Percentiles rank a stretch among this genome's conserved stretches.
Conservation (phyloP, 805 yeast genomes). For the Yamadazyma paraphyllophila region DNA sequence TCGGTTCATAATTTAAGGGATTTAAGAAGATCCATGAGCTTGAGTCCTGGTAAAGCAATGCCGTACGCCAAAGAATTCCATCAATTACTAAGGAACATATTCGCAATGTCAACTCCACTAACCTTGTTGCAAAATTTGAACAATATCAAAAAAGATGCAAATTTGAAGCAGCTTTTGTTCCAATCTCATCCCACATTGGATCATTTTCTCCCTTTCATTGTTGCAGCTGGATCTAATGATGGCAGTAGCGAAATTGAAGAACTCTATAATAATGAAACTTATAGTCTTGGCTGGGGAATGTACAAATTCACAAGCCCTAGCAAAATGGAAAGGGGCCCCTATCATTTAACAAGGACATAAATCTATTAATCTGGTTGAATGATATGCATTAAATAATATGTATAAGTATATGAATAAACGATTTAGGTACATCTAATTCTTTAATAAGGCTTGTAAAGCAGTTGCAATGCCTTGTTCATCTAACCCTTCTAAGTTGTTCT, state of each 20-base stretch:
- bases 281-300: constrained; percentile 69
- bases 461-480: constrained; percentile 44
- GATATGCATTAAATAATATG: constrained; percentile 1
- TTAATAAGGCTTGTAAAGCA: constrained; percentile 40
- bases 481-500: constrained; percentile 48
- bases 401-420: not conserved
- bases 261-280: constrained; percentile 42
- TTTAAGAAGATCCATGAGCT: constrained; percentile 26
- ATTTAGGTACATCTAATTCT: constrained; percentile 18
- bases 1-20: constrained; percentile 74
- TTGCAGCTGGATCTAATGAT: constrained; percentile 55
- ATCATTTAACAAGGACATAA: not conserved
- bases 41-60: constrained; percentile 17
- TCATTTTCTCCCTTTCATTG: constrained; percentile 67
- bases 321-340: not conserved
- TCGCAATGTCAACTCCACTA: constrained; percentile 12
- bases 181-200: constrained; percentile 76
- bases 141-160: constrained; percentile 14
- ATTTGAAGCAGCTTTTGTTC: constrained; percentile 32
- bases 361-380: not conserved
- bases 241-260: constrained; percentile 41
- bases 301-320: constrained; percentile 40
- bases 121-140: constrained; percentile 14
- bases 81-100: constrained; percentile 37
- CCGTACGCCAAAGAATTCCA: constrained; percentile 59